Evolutionary conservation across 73 alveolate species (phyloP).

Genomic region (Uronychia setigera): DNA sequence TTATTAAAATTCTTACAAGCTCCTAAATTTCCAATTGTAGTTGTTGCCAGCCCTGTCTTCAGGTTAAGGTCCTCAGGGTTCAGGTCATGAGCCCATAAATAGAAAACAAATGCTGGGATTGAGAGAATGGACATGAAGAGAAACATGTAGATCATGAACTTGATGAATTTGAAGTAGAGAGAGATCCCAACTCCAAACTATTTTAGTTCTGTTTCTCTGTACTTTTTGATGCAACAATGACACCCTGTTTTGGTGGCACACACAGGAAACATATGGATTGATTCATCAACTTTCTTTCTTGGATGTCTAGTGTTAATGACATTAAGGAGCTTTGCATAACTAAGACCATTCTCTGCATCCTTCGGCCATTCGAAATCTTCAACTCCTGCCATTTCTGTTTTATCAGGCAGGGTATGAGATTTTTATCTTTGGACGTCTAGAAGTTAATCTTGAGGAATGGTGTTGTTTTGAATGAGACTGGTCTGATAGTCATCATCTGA

Average conservation of each 20-base stretch:
- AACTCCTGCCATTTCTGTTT: not conserved
- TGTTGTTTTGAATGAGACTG: not conserved
- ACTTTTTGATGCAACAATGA: slow-evolving; percentile 29
- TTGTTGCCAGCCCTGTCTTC: slow-evolving; percentile 39
- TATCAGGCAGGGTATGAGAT: not conserved
- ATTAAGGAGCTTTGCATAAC: slow-evolving; percentile 27
- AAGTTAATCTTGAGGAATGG: not conserved
- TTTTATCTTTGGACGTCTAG: not conserved
- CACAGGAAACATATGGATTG: slow-evolving; percentile 2
- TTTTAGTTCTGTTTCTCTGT: slow-evolving; percentile 36
- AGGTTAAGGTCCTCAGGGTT: slow-evolving; percentile 1
- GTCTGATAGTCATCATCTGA: not conserved
- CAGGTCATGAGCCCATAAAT: slow-evolving; percentile 15
- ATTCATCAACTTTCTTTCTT: slow-evolving; percentile 13
- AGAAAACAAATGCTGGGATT: slow-evolving; percentile 45
- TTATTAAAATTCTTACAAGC: slow-evolving; percentile 21
- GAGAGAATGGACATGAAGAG: slow-evolving; percentile 22
- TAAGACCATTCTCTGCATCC: slow-evolving; percentile 24
- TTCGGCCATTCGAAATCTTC: not conserved
- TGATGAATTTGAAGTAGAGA: slow-evolving; percentile 52
- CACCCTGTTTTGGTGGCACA: slow-evolving; percentile 59
- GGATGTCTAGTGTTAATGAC: slow-evolving; percentile 33
- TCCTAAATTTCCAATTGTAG: slow-evolving; percentile 58
- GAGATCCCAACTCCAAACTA: slow-evolving; percentile 58
- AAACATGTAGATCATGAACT: slow-evolving; percentile 20